Evolutionary conservation across 116 monocot species (phyloP).

Genomic region (Posidonia oceanica): DNA sequence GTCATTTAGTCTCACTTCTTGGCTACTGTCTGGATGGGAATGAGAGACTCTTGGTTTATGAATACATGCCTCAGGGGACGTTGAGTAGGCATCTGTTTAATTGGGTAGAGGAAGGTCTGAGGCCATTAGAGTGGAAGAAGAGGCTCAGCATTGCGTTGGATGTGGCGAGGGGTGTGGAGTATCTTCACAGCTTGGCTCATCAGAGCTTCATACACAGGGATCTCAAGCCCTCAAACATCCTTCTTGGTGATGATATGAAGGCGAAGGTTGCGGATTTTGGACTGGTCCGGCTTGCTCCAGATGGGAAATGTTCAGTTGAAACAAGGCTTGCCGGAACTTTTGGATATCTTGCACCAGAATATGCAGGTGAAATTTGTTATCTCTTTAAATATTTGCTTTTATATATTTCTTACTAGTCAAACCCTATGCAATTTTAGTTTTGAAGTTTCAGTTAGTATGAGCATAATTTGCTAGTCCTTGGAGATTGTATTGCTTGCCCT

Average conservation of each 20-base stretch:
- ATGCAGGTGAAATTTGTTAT: slow-evolving; percentile 41
- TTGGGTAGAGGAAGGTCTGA: slow-evolving; percentile 8
- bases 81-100: slow-evolving; percentile 26
- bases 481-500: too few relatives aligned
- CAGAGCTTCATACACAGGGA: slow-evolving; percentile 30
- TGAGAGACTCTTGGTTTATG: slow-evolving; percentile 66
- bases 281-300: slow-evolving; percentile 59
- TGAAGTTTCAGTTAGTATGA: too few relatives aligned
- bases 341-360: slow-evolving; percentile 83
- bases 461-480: too few relatives aligned
- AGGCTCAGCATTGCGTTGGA: slow-evolving; percentile 20
- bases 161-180: slow-evolving; percentile 27
- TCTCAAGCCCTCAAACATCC: slow-evolving; percentile 23
- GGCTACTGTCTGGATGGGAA: slow-evolving; percentile 75
- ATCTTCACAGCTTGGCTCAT: slow-evolving; percentile 22
- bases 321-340: slow-evolving; percentile 78
- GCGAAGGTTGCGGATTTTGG: slow-evolving; percentile 53
- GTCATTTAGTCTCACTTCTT: slow-evolving; percentile 58
- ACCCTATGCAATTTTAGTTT: not conserved
- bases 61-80: slow-evolving; percentile 69
- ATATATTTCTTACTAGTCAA: not conserved
- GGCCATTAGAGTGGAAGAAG: slow-evolving; percentile 17
- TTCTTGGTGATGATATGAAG: slow-evolving; percentile 23
- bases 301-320: slow-evolving; percentile 53
- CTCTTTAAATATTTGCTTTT: not conserved